phyloP scores from a whole-genome alignment of 2,329 filamentous ascomycete species.

The Botryosphaeria dothidea region DNA sequence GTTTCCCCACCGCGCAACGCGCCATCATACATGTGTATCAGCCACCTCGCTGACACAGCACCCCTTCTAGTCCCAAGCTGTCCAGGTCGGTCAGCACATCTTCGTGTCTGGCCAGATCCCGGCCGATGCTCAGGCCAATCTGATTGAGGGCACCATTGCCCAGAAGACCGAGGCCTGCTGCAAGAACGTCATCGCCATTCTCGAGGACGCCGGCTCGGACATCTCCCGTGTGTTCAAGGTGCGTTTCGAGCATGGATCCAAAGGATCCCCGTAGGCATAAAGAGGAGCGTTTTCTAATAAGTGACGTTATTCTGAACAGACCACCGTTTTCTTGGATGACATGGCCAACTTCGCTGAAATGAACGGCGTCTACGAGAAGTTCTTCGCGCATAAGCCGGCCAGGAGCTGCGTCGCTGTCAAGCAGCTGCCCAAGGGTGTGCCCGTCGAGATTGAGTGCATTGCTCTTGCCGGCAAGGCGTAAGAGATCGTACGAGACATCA shows the following conservation, averaged over 20 bases:
- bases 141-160: slow-evolving; percentile 65
- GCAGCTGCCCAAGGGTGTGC: slow-evolving; percentile 80
- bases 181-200: slow-evolving; percentile 80
- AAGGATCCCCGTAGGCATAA: background rate
- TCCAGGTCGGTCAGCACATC: slow-evolving; percentile 67
- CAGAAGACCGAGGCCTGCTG: slow-evolving; percentile 72
- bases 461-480: slow-evolving; percentile 50
- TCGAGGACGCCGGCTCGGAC: slow-evolving; percentile 76
- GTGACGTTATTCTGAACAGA: slow-evolving; percentile 27
- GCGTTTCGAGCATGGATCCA: background rate
- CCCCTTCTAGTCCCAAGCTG: slow-evolving; percentile 53
- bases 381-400: slow-evolving; percentile 80
- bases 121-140: slow-evolving; percentile 60
- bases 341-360: slow-evolving; percentile 88
- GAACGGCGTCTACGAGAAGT: slow-evolving; percentile 84
- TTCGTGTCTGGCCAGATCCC: slow-evolving; percentile 79
- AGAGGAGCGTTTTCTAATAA: background rate
- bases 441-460: slow-evolving; percentile 89
- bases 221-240: slow-evolving; percentile 86
- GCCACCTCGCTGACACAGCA: slow-evolving; percentile 13
- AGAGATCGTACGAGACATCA: background rate
- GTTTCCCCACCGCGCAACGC: background rate
- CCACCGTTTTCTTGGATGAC: slow-evolving; percentile 78
- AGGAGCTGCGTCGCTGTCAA: slow-evolving; percentile 89
- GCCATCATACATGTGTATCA: background rate